Base-by-base conservation (phyloP, 139 green algal species). In the Volvox reticuliferus region DNA sequence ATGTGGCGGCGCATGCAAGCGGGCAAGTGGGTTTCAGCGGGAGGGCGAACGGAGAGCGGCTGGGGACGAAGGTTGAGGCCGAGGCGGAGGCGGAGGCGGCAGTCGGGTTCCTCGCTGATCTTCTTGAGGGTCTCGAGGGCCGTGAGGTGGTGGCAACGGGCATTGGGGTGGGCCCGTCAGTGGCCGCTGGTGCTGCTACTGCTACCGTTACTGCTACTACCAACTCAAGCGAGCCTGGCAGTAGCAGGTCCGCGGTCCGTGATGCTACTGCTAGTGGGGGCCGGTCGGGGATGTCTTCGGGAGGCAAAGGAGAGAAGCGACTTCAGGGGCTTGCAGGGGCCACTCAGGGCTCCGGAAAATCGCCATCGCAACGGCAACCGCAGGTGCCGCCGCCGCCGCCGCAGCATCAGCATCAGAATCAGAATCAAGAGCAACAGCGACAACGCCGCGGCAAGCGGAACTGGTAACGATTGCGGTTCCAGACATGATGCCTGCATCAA, bases 101-200 rank as follows among this genome's bases (percentile, higher is more conserved):
- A 19, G 71, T 20, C 1, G 22, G 71, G 1, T 37, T 79, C 28
- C 71, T 79, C 14, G 71, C 1, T 33, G 71, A 98, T 36, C 12
- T 61, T 24, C 21, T 73, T 2, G 65, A 73, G 65, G 65, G 65
- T 12, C 65, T 24, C 16, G 21, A 73, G 33, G 33, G 35, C 35
- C 77, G 19, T 36, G 14, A 82, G 33, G 71, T 6, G 14, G 71
- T 79, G 71, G 14, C n/a, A 19, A 19, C 9, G 2, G 22, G 28
- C 22, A 5, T 36, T 2, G 71, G 28, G 20, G 71, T 30, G 5
- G 44, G 44, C 44, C 44, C 44, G 71, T n/a, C 71, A 30, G n/a
- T 79, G 22, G n/a, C 71, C 21, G 24, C 65, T 28, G 65, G 65
- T 73, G 65, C 65, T 73, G 65, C 12, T 73, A 28, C 65, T 73